Evolutionary conservation across 345 rosid genomes (phyloP).

Genomic region (Aquilaria sinensis): DNA sequence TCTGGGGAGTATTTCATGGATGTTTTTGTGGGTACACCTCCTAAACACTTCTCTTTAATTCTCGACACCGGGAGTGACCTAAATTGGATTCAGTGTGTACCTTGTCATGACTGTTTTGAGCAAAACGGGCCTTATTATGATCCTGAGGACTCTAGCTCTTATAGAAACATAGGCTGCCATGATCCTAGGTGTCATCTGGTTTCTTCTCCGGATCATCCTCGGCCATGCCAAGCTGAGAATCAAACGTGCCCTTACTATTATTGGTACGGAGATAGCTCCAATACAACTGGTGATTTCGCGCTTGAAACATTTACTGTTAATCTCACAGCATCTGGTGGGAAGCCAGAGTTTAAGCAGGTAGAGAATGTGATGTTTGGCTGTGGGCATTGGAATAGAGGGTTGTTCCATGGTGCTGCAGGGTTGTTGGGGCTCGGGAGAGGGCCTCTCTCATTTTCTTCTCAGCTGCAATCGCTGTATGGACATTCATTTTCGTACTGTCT

Average conservation of each 20-base stretch:
- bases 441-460: constrained; percentile 76
- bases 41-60: constrained; percentile 82
- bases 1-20: constrained; percentile 96
- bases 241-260: constrained; percentile 85
- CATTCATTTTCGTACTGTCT: constrained; percentile 87
- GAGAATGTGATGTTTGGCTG: constrained; percentile 88
- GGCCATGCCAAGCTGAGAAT: constrained; percentile 50
- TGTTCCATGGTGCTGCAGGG: constrained; percentile 81
- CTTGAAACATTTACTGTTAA: constrained; percentile 76
- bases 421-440: constrained; percentile 88
- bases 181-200: constrained; percentile 69
- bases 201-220: constrained; percentile 62
- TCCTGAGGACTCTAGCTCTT: constrained; percentile 59
- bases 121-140: constrained; percentile 75
- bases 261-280: constrained; percentile 87
- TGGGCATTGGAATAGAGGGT: constrained; percentile 92
- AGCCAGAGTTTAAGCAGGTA: constrained; percentile 39
- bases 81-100: constrained; percentile 88
- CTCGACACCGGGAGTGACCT: constrained; percentile 97
- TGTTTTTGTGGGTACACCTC: constrained; percentile 86
- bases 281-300: constrained; percentile 83
- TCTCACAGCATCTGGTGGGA: constrained; percentile 38
- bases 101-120: constrained; percentile 85
- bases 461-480: constrained; percentile 74
- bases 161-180: constrained; percentile 51